Evolutionary conservation across 352 stramenopile species (phyloP), one percentile per base, ranked within the genome.

Genomic region (Phytophthora constricta): DNA sequence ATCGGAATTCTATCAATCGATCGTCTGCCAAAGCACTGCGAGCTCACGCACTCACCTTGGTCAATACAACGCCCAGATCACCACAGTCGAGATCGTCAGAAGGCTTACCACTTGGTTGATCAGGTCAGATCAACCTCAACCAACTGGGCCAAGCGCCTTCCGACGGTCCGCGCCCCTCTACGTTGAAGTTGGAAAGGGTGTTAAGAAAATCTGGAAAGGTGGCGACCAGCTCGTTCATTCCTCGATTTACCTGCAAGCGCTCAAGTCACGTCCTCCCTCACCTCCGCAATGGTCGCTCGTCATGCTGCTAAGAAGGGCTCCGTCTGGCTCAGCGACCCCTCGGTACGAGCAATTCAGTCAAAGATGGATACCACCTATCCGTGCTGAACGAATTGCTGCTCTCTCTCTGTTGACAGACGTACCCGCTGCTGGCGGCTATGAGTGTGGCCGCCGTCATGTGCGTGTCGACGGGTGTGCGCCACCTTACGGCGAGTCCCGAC

Each of bases 401-500:
- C n/a, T 48, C 4, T 48, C 8, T 17, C 3, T 51, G 4, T 2
- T 51, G 17, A n/a, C 27, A 87, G 79, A 85, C 76, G 63, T 88
- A 88, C 62, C 79, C 79, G 22, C 50, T 88, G 34, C 71, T 88
- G 11, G 61, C 67, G 20, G 78, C 76, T 33, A 73, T 88, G 28
- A 58, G 61, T 23, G 66, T 57, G 17, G 79, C 76, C 58, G 41
- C 73, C 8, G 48, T 79, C 45, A 68, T 89, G 62, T 84, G 78
- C 31, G n/a, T 73, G 17, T 72, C 70, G 13, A 65, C 72, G 23
- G 80, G 75, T 19, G 68, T 78, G 53, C 80, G 80, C 55, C 77
- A 89, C 68, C 52, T 89, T 31, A 85, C 77, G 48, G 65, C 64
- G 53, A 84, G 75, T 34, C 80, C 80, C 19, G 80, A 89, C 68